These are phyloP conservation scores for Phragmites australis DNA, from an alignment of 176 grass and related monocot genomes.

Conservation along the genomic window DNA sequence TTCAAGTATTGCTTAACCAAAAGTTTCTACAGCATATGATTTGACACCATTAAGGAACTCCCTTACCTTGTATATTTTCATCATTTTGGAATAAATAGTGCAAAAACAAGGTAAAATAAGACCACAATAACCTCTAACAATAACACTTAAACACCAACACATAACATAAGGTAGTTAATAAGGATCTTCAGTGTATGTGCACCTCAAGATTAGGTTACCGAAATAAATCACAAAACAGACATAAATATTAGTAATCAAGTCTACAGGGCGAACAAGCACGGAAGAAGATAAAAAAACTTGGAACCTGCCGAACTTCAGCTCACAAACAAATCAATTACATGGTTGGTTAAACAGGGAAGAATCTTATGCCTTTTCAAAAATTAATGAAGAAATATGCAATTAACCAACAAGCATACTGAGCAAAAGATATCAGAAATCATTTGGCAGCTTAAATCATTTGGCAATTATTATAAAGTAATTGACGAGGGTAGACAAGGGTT, in stretches of 20 bases:
- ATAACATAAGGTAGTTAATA: not conserved
- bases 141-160: not conserved
- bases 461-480: too few relatives aligned
- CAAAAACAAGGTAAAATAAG: not conserved
- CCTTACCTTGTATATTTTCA: not conserved
- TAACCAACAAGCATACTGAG: too few relatives aligned
- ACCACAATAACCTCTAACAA: not conserved
- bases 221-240: too few relatives aligned
- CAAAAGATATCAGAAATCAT: too few relatives aligned
- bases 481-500: too few relatives aligned
- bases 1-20: not conserved
- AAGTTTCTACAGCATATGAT: not conserved
- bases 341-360: too few relatives aligned
- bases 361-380: too few relatives aligned
- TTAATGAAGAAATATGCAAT: too few relatives aligned
- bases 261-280: not conserved
- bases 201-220: not conserved
- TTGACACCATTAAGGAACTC: not conserved
- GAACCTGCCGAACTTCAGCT: not conserved
- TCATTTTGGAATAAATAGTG: not conserved
- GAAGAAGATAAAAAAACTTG: too few relatives aligned
- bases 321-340: not conserved
- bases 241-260: too few relatives aligned
- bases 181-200: not conserved
- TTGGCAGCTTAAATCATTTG: too few relatives aligned